phyloP scores from a whole-genome alignment of 1,139 yeast genomes.

The Scheffersomyces stambukii region DNA sequence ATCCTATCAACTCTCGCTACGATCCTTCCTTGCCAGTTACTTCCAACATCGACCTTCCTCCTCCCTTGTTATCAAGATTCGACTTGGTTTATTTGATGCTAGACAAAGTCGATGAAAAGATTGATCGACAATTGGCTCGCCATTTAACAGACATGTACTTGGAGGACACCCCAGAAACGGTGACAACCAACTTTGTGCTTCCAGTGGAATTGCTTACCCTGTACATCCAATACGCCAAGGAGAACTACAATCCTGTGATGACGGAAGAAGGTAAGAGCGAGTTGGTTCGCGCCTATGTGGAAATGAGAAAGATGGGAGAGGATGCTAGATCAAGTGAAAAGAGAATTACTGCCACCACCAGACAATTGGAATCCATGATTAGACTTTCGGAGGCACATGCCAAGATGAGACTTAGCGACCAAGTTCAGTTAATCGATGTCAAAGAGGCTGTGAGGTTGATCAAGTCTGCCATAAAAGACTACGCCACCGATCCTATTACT shows the following conservation, averaged over 20 bases:
- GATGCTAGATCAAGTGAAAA: slow-evolving; percentile 82
- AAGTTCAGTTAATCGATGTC: slow-evolving; percentile 80
- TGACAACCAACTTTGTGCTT: slow-evolving; percentile 58
- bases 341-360: slow-evolving; percentile 94
- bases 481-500: slow-evolving; percentile 95
- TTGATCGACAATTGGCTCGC: slow-evolving; percentile 82
- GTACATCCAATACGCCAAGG: slow-evolving; percentile 90
- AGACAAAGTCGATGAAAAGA: slow-evolving; percentile 84
- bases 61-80: slow-evolving; percentile 89
- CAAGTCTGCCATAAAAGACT: slow-evolving; percentile 91
- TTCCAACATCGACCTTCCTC: slow-evolving; percentile 91
- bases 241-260: slow-evolving; percentile 70
- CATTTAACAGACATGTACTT: slow-evolving; percentile 90
- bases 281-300: slow-evolving; percentile 86
- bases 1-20: slow-evolving; percentile 95
- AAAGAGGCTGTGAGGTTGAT: slow-evolving; percentile 90
- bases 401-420: slow-evolving; percentile 76
- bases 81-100: slow-evolving; percentile 88
- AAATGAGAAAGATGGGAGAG: slow-evolving; percentile 91
- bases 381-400: slow-evolving; percentile 96
- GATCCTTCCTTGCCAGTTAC: slow-evolving; percentile 93
- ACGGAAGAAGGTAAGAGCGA: slow-evolving; percentile 79
- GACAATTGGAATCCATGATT: slow-evolving; percentile 95
- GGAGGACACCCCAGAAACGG: slow-evolving; percentile 81
- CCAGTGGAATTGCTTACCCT: slow-evolving; percentile 85